Conservation (phyloP, 768 basidiomycete genomes). For the Suillus subalutaceus region DNA sequence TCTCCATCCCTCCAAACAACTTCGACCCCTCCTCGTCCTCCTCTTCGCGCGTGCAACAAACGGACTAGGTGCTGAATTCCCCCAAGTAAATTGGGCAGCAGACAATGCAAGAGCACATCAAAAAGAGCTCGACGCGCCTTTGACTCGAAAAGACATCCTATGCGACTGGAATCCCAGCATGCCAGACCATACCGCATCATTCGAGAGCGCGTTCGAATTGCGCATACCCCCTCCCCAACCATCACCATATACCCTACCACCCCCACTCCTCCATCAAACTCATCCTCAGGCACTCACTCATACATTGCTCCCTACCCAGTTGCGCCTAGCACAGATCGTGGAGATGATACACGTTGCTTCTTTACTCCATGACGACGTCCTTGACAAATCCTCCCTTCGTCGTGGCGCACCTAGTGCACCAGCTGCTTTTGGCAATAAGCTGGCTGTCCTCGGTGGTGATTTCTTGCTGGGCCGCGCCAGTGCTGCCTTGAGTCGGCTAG, state of each 20-base stretch:
- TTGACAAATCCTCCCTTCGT: slow-evolving; percentile 73
- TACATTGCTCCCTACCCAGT: slow-evolving; percentile 75
- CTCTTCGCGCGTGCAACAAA: slow-evolving; percentile 93
- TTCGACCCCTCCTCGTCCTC: slow-evolving; percentile 87
- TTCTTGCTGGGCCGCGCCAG: slow-evolving; percentile 92
- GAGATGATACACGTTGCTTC: slow-evolving; percentile 99
- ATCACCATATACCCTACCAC: slow-evolving; percentile 16
- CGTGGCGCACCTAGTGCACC: slow-evolving; percentile 71
- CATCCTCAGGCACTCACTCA: slow-evolving; percentile 37
- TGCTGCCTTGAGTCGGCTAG: slow-evolving; percentile 84
- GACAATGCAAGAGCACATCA: slow-evolving; percentile 56
- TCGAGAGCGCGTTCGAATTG: slow-evolving; percentile 59
- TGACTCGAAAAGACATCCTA: slow-evolving; percentile 78
- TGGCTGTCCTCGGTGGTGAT: slow-evolving; percentile 92
- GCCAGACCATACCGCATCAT: slow-evolving; percentile 75
- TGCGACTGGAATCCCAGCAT: slow-evolving; percentile 91
- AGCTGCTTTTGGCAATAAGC: slow-evolving; percentile 86
- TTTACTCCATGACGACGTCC: slow-evolving; percentile 89
- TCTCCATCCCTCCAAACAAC: slow-evolving; percentile 83
- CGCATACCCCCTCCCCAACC: slow-evolving; percentile 33
- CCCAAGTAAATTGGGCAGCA: slow-evolving; percentile 60
- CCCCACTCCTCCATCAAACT: slow-evolving; percentile 24
- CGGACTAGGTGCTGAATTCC: slow-evolving; percentile 74
- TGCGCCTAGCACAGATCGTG: slow-evolving; percentile 91
- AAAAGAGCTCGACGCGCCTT: slow-evolving; percentile 75